Conservation (phyloP, 257 asterid genomes). For the Gardenia jasminoides region DNA sequence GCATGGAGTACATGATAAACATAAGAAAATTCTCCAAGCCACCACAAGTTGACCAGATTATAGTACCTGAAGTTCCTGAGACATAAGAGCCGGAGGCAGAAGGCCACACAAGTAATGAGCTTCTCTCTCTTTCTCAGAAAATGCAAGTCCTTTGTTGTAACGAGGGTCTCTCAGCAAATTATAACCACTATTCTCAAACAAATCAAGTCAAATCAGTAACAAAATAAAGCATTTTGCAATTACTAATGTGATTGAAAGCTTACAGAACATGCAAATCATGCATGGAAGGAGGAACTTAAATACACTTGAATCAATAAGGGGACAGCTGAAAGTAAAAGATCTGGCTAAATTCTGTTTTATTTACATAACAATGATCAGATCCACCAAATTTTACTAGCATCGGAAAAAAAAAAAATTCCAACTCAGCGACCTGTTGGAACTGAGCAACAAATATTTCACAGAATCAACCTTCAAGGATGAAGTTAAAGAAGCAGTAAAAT, state of each 20-base stretch:
- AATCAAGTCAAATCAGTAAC: not conserved
- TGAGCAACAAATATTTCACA: not conserved
- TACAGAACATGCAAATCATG: not conserved
- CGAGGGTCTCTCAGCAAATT: slow-evolving; percentile 76
- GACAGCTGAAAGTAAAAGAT: not conserved
- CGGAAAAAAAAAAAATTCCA: not conserved
- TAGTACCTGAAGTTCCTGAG: slow-evolving; percentile 76
- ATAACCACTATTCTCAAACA: slow-evolving; percentile 48
- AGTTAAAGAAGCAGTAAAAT: not conserved
- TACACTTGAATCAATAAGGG: not conserved
- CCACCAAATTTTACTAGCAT: slow-evolving; percentile 7
- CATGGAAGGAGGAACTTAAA: not conserved
- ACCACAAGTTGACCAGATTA: not conserved
- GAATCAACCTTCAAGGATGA: not conserved
- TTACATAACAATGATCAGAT: not conserved
- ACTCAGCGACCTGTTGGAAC: not conserved
- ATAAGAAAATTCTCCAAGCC: not conserved
- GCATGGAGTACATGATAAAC: not conserved
- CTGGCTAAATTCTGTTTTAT: not conserved
- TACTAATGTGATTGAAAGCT: not conserved
- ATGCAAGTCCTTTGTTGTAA: slow-evolving; percentile 87
- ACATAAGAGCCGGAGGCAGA: slow-evolving; percentile 52
- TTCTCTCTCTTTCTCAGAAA: slow-evolving; percentile 75
- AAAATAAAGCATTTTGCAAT: not conserved
- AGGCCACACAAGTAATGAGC: slow-evolving; percentile 83